Evolutionary conservation across 257 asterid species (phyloP).

Genomic region (Solanum bulbocastanum): DNA sequence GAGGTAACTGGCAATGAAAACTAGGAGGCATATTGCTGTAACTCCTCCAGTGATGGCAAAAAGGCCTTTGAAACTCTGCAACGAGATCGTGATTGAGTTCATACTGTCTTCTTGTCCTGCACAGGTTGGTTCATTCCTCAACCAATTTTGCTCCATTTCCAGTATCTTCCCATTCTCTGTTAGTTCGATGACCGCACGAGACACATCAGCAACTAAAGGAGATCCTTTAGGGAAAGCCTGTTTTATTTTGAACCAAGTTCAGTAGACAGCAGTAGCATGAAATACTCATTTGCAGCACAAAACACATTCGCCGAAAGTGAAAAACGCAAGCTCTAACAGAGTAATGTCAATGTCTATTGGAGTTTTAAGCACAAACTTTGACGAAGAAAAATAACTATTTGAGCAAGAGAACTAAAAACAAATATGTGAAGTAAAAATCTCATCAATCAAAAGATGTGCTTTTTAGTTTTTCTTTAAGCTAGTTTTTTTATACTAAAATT

Average conservation of each 20-base stretch:
- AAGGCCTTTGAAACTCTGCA: neutral
- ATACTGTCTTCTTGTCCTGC: neutral
- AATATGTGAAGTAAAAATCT: neutral
- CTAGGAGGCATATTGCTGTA: conserved; percentile 6
- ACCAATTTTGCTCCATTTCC: neutral
- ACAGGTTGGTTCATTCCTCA: neutral
- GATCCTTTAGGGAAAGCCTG: neutral
- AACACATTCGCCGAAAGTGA: neutral
- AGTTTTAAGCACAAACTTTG: neutral
- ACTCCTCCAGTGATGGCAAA: conserved; percentile 13
- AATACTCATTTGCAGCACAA: neutral
- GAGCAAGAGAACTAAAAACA: neutral
- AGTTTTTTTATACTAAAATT: neutral
- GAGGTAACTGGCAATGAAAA: conserved; percentile 14
- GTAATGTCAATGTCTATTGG: neutral
- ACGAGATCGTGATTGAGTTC: neutral
- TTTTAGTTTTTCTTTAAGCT: neutral
- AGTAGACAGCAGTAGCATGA: neutral
- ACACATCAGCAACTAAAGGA: conserved; percentile 2
- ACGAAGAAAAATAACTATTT: neutral
- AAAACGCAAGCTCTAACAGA: neutral
- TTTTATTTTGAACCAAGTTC: neutral
- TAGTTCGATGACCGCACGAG: neutral
- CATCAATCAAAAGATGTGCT: neutral
- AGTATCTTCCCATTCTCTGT: neutral